Percentiles rank a stretch among this genome's conserved stretches.
Conservation (phyloP, 1,139 yeast species). For the Lodderomyces oxycetoniae region DNA sequence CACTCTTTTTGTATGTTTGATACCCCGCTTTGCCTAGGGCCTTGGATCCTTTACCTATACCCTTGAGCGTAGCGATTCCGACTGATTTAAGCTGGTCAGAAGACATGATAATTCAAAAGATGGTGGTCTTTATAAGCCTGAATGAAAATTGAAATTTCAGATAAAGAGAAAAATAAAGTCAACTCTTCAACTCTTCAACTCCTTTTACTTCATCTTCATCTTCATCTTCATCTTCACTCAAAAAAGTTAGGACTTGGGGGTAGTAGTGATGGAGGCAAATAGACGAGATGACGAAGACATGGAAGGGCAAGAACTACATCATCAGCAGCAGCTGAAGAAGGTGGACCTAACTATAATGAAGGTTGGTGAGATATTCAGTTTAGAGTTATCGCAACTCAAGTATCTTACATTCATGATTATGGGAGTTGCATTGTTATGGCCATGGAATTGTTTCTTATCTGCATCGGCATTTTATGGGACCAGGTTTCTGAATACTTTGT, state of each 20-base stretch:
- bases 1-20: slow-evolving; percentile 42
- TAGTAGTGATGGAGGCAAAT: too few species aligned
- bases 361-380: too few species aligned
- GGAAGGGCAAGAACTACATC: too few species aligned
- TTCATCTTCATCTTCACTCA: too few species aligned
- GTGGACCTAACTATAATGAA: too few species aligned
- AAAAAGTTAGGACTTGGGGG: neutral
- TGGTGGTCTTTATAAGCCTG: neutral
- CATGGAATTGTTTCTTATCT: slow-evolving; percentile 90
- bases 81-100: slow-evolving; percentile 42
- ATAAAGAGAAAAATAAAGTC: too few species aligned
- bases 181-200: too few species aligned
- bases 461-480: slow-evolving; percentile 79
- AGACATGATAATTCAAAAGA: slow-evolving; percentile 22
- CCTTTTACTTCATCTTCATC: too few species aligned
- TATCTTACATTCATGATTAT: slow-evolving; percentile 63
- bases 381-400: slow-evolving; percentile 43
- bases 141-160: too few species aligned
- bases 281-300: too few species aligned
- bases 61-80: slow-evolving; percentile 42
- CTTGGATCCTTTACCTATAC: slow-evolving; percentile 47
- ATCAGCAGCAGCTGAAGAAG: too few species aligned
- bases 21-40: slow-evolving; percentile 49
- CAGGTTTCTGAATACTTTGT: slow-evolving; percentile 52
- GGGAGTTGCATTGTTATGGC: slow-evolving; percentile 85